Evolutionary conservation across 2,329 filamentous ascomycete genomes (phyloP), one percentile per base, ranked within the genome.

Genomic region (Emergomyces africanus): DNA sequence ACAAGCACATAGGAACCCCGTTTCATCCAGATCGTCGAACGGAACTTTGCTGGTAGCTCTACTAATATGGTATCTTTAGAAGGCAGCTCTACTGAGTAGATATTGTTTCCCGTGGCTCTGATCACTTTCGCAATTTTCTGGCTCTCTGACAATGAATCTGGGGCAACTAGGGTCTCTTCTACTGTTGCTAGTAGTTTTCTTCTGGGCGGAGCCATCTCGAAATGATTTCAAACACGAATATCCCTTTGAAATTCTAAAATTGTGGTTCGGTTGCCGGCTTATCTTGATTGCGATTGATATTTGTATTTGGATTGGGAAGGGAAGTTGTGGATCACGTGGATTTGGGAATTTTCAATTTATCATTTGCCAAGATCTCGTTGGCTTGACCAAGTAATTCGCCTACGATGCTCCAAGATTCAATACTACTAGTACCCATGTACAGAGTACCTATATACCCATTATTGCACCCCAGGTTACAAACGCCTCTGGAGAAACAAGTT

Each of bases 11-110:
- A 97, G 0, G 90, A 89, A 35, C 90, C 88, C 20, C 90, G 85
- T 73, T 88, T 91, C 71, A 97, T 88, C 89, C 90, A 97, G 63
- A 97, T 89, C 1, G 89, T 94, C 64, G 89, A 94, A 62, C 92
- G 88, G 71, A 97, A 96, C 46, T 85, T 84, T 30, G 89, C 78
- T 10, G 89, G 87, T 23, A 99, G 83, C 77, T 96, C 90, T 25
- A 90, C 86, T 20, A 95, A 77, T 44, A 92, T 73, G 6, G 80
- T 75, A 67, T 84, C 81, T 60, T 82, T 81, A 66, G 80, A 79
- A 28, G 91, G 84, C 35, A 91, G 77, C 69, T 86, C 80, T 69
- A 92, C 89, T 49, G 82, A 82, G 78, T 95, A 97, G 48, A 95
- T 79, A 72, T 88, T 95, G 76, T 96, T 96, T 65, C 92, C 92